Evolutionary conservation across 2,329 filamentous ascomycete species (phyloP).

Genomic region (Fusarium nematophilum): DNA sequence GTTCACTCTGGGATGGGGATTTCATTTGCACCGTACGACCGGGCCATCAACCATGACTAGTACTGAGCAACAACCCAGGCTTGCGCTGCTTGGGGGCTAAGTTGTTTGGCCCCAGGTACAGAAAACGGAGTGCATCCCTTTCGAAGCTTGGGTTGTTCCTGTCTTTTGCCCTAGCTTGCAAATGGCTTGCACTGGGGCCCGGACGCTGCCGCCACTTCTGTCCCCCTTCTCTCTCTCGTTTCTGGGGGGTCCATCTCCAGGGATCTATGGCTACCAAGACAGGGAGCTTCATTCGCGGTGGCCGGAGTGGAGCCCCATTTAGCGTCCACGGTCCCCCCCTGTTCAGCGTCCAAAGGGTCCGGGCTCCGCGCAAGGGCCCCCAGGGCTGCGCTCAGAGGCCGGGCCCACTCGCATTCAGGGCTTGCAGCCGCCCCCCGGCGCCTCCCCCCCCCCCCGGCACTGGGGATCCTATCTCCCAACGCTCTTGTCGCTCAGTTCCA

Average conservation of each 20-base stretch:
- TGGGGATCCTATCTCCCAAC: conserved; percentile 27
- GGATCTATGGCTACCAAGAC: neutral
- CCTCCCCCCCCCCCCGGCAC: conserved; percentile 19
- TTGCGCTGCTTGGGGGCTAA: conserved; percentile 38
- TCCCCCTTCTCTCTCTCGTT: conserved; percentile 28
- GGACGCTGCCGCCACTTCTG: conserved; percentile 22
- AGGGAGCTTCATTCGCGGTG: conserved; percentile 30
- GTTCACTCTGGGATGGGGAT: conserved; percentile 15
- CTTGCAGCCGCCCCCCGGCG: conserved; percentile 18
- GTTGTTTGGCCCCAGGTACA: conserved; percentile 36
- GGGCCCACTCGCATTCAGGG: conserved; percentile 15
- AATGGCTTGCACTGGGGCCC: conserved; percentile 19
- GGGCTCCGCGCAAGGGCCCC: conserved; percentile 29
- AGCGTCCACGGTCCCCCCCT: conserved; percentile 19
- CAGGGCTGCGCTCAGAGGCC: conserved; percentile 28
- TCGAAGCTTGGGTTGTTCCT: conserved; percentile 34
- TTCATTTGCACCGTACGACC: conserved; percentile 46
- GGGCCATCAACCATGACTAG: conserved; percentile 36
- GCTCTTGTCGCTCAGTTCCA: conserved; percentile 18
- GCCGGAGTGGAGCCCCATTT: conserved; percentile 35
- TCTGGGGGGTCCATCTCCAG: neutral
- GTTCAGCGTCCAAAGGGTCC: conserved; percentile 23
- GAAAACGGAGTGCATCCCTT: conserved; percentile 29
- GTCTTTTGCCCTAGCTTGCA: conserved; percentile 1
- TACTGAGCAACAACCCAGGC: conserved; percentile 33